These are phyloP conservation scores for Ilyonectria destructans DNA, from an alignment of 2,329 filamentous ascomycete genomes.

Conservation along the genomic window DNA sequence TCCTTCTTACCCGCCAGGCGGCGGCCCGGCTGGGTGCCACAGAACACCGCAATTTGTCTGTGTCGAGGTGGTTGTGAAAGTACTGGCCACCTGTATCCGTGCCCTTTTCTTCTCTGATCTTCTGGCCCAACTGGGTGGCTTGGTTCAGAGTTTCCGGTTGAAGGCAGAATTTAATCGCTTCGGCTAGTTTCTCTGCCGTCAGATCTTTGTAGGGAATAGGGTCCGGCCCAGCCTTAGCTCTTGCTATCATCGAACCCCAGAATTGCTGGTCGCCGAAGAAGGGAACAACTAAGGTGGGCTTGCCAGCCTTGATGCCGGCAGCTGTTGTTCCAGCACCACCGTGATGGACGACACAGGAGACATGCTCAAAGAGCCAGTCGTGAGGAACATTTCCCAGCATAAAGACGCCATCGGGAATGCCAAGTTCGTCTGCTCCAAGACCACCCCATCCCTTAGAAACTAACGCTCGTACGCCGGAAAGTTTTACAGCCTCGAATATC, in stretches of 20 bases:
- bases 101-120: slow-evolving; percentile 78
- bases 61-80: slow-evolving; percentile 80
- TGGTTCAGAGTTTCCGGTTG: slow-evolving; percentile 72
- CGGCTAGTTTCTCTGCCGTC: slow-evolving; percentile 76
- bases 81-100: slow-evolving; percentile 75
- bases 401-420: slow-evolving; percentile 82
- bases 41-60: slow-evolving; percentile 79
- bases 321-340: slow-evolving; percentile 92
- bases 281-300: slow-evolving; percentile 86
- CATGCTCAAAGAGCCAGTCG: slow-evolving; percentile 89
- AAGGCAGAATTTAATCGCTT: slow-evolving; percentile 74
- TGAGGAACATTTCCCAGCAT: slow-evolving; percentile 91
- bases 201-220: slow-evolving; percentile 80
- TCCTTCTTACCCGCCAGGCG: slow-evolving; percentile 82
- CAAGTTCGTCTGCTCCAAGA: slow-evolving; percentile 79
- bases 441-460: slow-evolving; percentile 94
- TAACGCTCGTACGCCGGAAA: slow-evolving; percentile 81
- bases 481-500: slow-evolving; percentile 80
- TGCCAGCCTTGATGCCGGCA: slow-evolving; percentile 85
- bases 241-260: slow-evolving; percentile 84
- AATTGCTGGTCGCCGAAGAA: slow-evolving; percentile 92
- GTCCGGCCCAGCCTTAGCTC: slow-evolving; percentile 79
- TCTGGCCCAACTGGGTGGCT: slow-evolving; percentile 72
- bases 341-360: slow-evolving; percentile 88
- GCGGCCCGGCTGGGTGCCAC: slow-evolving; percentile 79